Percentiles rank a stretch among this genome's conserved stretches.
Conservation (phyloP, 2,329 filamentous ascomycete genomes). For the Apiospora koreana region DNA sequence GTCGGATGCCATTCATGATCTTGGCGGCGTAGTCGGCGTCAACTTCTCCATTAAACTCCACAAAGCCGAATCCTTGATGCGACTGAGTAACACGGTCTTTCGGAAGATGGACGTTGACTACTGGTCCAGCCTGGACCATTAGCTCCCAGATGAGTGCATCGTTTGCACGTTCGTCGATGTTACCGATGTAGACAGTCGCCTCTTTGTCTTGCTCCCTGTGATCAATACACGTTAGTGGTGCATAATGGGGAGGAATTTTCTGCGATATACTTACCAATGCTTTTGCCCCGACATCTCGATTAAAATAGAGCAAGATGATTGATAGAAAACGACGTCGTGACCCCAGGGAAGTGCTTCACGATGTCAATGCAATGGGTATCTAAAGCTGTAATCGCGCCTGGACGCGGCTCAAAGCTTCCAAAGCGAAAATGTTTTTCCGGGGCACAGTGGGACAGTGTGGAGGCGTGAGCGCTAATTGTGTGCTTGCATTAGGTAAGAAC, state of each 20-base stretch:
- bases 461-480: not conserved
- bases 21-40: slow-evolving; percentile 96
- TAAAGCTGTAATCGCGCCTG: not conserved
- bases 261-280: slow-evolving; percentile 29
- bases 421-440: slow-evolving; percentile 12
- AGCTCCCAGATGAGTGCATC: slow-evolving; percentile 94
- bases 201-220: slow-evolving; percentile 96
- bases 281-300: slow-evolving; percentile 40
- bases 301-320: not conserved
- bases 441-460: not conserved
- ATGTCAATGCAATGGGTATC: not conserved
- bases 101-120: slow-evolving; percentile 96
- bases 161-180: slow-evolving; percentile 93
- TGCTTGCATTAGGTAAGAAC: not conserved
- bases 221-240: slow-evolving; percentile 27
- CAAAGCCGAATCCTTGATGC: slow-evolving; percentile 98
- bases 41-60: slow-evolving; percentile 93
- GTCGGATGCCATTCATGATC: slow-evolving; percentile 92
- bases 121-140: slow-evolving; percentile 96
- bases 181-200: slow-evolving; percentile 96
- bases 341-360: not conserved
- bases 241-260: not conserved
- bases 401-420: slow-evolving; percentile 6
- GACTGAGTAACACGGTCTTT: slow-evolving; percentile 97
- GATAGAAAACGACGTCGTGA: not conserved